Conservation (phyloP, 805 yeast genomes). For the Wickerhamiella siamensis region DNA sequence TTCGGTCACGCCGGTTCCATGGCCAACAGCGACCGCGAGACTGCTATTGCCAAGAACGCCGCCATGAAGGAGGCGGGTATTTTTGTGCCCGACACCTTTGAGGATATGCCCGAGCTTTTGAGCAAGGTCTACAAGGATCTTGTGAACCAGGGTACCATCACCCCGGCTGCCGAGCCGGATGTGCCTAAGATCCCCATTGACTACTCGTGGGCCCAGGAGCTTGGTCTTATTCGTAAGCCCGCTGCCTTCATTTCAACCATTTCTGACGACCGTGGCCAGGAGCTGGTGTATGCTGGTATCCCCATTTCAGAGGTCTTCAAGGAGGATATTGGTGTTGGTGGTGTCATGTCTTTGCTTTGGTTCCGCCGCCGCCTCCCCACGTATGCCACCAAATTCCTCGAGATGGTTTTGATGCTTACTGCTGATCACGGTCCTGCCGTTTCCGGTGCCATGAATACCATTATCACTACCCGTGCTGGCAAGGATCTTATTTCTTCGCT, state of each 20-base stretch:
- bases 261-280: constrained; percentile 36
- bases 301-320: constrained; percentile 34
- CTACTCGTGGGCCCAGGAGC: constrained; percentile 36
- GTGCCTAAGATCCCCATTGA: constrained; percentile 35
- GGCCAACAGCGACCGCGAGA: constrained; percentile 57
- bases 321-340: constrained; percentile 35
- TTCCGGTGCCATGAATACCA: constrained; percentile 35
- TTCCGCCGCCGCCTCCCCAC: constrained; percentile 32
- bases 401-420: constrained; percentile 36
- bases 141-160: constrained; percentile 27
- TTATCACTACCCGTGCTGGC: constrained; percentile 35
- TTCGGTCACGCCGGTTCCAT: constrained; percentile 60
- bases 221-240: constrained; percentile 34
- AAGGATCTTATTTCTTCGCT: constrained; percentile 34
- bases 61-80: constrained; percentile 89
- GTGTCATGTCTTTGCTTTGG: constrained; percentile 35
- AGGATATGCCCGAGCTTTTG: constrained; percentile 30
- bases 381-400: constrained; percentile 32
- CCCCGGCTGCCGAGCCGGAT: constrained; percentile 30
- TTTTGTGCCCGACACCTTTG: constrained; percentile 67
- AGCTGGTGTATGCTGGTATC: constrained; percentile 33
- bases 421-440: constrained; percentile 38
- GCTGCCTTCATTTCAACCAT: constrained; percentile 35
- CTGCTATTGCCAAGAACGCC: constrained; percentile 49
- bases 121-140: constrained; percentile 65